Evolutionary conservation across 805 yeast genomes (phyloP), one percentile per base, ranked within the genome.

Genomic region (Sugiyamaella americana): DNA sequence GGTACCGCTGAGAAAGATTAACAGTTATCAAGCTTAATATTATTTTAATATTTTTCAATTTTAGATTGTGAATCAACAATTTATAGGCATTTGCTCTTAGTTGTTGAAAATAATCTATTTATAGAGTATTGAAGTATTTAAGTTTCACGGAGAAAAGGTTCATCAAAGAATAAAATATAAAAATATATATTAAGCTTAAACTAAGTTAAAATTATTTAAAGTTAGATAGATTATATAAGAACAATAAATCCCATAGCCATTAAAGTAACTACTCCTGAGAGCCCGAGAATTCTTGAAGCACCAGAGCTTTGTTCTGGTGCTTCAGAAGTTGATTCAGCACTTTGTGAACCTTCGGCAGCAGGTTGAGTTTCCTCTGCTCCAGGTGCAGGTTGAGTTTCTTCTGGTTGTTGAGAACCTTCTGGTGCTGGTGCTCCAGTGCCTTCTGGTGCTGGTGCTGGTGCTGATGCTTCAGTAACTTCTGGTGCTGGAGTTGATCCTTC

Each of bases 291-390:
- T 26, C 32, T 13, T 13, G 32, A 26, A 26, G 32, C 32, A 26
- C 11, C 8, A 26, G 8, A 8, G 32, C 32, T 26, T 26, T 26
- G 32, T 8, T 8, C 32, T 26, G 32, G 18, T 16, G 21, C 21
- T 36, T 41, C 37, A 6, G 13, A 10, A 13, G 37, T 23, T 35
- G 47, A 4, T 5, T n/a, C 51, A 48, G 51, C 47, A 47, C 41
- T 43, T 10, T 6, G 20, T 22, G 52, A 35, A 21, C 47, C 35
- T 24, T 10, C 45, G 34, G 44, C 72, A 5, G 84, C 87, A 13
- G 91, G 91, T 2, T 94, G 89, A 63, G 84, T 82, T 42, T 91
- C 93, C 37, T 53, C 56, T 30, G 61, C 63, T 6, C 40, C 21
- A 21, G 40, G 20, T 5, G 40, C 42, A 8, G 42, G 22, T 5